Percentiles rank a stretch among this genome's conserved stretches.
phyloP scores from a whole-genome alignment of 345 rosid genomes.

The Ricinus communis region DNA sequence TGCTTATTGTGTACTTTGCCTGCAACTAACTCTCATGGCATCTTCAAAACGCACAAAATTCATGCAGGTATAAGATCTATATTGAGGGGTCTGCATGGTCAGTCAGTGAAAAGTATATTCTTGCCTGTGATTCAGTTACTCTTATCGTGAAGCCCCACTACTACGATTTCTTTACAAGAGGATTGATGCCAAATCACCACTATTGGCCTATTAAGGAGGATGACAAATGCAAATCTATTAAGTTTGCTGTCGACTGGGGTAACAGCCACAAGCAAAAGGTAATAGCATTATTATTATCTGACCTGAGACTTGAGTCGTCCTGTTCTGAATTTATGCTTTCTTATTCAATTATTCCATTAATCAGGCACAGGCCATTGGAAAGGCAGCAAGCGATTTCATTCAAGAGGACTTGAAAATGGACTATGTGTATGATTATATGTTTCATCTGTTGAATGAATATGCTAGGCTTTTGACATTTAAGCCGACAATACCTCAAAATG shows the following conservation, averaged over 20 bases:
- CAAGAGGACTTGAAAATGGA: constrained; percentile 31
- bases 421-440: constrained; percentile 33
- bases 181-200: constrained; percentile 22
- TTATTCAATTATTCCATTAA: background rate
- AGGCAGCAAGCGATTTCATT: constrained; percentile 30
- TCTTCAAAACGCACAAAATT: background rate
- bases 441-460: constrained; percentile 31
- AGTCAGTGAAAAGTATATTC: constrained; percentile 36
- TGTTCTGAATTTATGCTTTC: background rate
- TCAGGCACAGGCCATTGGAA: constrained; percentile 31
- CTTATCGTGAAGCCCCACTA: constrained; percentile 30
- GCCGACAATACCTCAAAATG: constrained; percentile 20
- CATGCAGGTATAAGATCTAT: constrained; percentile 30
- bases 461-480: constrained; percentile 27
- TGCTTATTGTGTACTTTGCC: background rate
- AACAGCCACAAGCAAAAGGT: constrained; percentile 25
- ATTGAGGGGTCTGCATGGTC: constrained; percentile 38
- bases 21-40: background rate
- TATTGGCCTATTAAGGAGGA: constrained; percentile 30
- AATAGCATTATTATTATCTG: background rate
- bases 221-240: constrained; percentile 29
- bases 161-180: constrained; percentile 33
- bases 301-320: background rate
- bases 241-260: constrained; percentile 38
- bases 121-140: constrained; percentile 29